phyloP scores from a whole-genome alignment of 805 yeast genomes.

The Cyberlindnera xylosilytica region DNA sequence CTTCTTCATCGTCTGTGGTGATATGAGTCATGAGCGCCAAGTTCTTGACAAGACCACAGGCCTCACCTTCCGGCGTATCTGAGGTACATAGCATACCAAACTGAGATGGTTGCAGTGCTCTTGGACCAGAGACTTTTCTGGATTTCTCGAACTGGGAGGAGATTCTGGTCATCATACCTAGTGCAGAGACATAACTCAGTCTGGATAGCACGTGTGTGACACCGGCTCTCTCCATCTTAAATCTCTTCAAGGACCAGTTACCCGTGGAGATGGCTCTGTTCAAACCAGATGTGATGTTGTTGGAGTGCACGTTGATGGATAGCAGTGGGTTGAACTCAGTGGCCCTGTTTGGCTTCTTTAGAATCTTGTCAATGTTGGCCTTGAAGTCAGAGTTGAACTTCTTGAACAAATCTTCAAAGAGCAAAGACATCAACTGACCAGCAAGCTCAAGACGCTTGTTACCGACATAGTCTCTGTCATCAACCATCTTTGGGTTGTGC shows the following conservation, averaged over 20 bases:
- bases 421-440: slow-evolving; percentile 91
- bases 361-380: slow-evolving; percentile 87
- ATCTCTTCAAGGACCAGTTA: slow-evolving; percentile 97
- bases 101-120: slow-evolving; percentile 98
- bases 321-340: slow-evolving; percentile 92
- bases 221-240: slow-evolving; percentile 99
- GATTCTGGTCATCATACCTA: slow-evolving; percentile 99
- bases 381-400: slow-evolving; percentile 94
- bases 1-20: slow-evolving; percentile 96
- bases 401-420: slow-evolving; percentile 95
- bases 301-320: slow-evolving; percentile 86
- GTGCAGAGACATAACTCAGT: slow-evolving; percentile 86
- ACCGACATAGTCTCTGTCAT: slow-evolving; percentile 98
- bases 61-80: slow-evolving; percentile 99
- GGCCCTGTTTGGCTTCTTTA: slow-evolving; percentile 91
- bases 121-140: slow-evolving; percentile 96
- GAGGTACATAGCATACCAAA: slow-evolving; percentile 99
- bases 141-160: slow-evolving; percentile 99
- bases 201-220: slow-evolving; percentile 95
- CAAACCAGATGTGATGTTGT: slow-evolving; percentile 89
- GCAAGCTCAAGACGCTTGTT: slow-evolving; percentile 96
- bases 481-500: slow-evolving; percentile 93
- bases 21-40: slow-evolving; percentile 98
- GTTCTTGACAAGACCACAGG: slow-evolving; percentile 97
- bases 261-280: slow-evolving; percentile 98